Evolutionary conservation across 2,329 filamentous ascomycete genomes (phyloP), one percentile per base, ranked within the genome.

Genomic region (Leptographium flavum): DNA sequence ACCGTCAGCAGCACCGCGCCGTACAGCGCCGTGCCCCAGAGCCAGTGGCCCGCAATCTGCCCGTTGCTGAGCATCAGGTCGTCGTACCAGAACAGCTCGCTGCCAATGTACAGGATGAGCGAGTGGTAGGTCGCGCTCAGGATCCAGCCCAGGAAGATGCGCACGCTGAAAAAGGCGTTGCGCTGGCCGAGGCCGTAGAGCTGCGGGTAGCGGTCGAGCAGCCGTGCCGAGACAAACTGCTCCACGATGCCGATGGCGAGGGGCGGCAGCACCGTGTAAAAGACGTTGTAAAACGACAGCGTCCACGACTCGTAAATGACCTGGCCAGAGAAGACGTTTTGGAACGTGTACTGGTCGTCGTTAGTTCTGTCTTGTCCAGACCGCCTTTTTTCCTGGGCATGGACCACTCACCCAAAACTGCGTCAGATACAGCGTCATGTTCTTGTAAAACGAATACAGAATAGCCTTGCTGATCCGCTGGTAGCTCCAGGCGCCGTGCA

Each of bases 291-390:
- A 67, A 96, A 94, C 8, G 90, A 94, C n/a, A 98, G 70, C 0
- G 88, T 95, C 93, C 93, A 98, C 10, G 92, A 96, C 65, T 98
- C 92, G 73, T 88, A 96, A 59, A 98, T 96, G 59, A 96, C 87
- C 60, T 95, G 83, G 43, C 92, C 92, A 1, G 90, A 96, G 64
- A 96, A 98, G 53, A 86, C 85, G 62, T 98, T 98, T 74, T 94
- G 87, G 69, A 98, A 98, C 0, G 87, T 86, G 65, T 92, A 96
- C 84, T 88, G 48, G n/a, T n/a, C n/a, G n/a, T n/a, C n/a, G n/a
- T n/a, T n/a, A n/a, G n/a, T n/a, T n/a, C n/a, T n/a, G n/a, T n/a
- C n/a, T n/a, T n/a, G n/a, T n/a, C n/a, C n/a, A n/a, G n/a, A n/a
- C n/a, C n/a, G n/a, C n/a, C n/a, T n/a, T n/a, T n/a, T n/a, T n/a